Percentiles rank a stretch among this genome's conserved stretches.
Evolutionary conservation across 192 early-diverging fungal species (phyloP).

Genomic region (Linnemannia exigua): DNA sequence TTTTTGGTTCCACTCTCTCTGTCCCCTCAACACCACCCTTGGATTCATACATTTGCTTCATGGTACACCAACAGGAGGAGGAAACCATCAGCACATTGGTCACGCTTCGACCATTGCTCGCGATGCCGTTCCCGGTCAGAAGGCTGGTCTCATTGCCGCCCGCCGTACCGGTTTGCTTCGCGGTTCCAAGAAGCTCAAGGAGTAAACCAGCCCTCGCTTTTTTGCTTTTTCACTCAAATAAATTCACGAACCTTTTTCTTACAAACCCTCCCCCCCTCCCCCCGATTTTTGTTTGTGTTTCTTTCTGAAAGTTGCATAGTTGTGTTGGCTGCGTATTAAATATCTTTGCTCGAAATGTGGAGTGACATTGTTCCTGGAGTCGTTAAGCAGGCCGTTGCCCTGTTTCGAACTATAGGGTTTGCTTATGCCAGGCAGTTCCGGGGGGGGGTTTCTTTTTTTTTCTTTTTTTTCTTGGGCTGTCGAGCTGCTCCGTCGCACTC

Average conservation of each 20-base stretch:
- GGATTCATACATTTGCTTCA: constrained; percentile 26
- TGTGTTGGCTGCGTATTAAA: no score
- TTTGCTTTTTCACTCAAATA: constrained; percentile 10
- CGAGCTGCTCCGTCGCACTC: neutral
- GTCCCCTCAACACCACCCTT: no score
- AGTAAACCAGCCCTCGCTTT: constrained; percentile 58
- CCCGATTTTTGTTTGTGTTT: no score
- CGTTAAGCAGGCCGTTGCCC: no score
- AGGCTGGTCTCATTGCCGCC: constrained; percentile 92
- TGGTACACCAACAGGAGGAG: constrained; percentile 88
- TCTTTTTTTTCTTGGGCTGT: neutral
- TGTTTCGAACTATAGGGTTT: no score
- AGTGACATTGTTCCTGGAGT: no score
- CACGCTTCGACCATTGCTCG: constrained; percentile 98
- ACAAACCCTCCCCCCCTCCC: neutral
- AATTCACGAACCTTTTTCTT: constrained; percentile 8
- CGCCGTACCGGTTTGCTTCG: constrained; percentile 99
- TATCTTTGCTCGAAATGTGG: no score
- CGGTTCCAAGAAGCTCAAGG: constrained; percentile 98
- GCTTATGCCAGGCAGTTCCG: no score
- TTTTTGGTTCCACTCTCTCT: constrained; percentile 93
- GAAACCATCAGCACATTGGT: constrained; percentile 99
- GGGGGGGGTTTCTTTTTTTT: no score
- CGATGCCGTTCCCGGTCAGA: constrained; percentile 96
- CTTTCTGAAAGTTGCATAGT: no score